Percentiles rank a stretch among this genome's conserved stretches.
Evolutionary conservation across 1,284 basidiomycete species (phyloP).

Genomic region (Apiotrichum laibachii): DNA sequence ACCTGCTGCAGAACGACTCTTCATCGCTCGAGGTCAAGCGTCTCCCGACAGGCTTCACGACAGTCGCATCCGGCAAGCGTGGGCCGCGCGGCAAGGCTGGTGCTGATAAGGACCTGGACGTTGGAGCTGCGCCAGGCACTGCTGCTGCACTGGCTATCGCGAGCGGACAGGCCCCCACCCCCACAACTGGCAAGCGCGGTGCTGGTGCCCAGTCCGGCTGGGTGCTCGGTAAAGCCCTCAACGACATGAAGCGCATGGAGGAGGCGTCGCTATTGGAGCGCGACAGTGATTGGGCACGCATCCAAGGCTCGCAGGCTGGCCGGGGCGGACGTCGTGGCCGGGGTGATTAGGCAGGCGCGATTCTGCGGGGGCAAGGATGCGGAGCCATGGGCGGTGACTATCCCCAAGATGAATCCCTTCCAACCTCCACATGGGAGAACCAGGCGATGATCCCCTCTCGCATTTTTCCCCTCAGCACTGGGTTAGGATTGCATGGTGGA

Average conservation of each 20-base stretch:
- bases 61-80: slow-evolving; percentile 36
- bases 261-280: slow-evolving; percentile 45
- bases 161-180: slow-evolving; percentile 28
- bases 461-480: too few species aligned
- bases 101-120: slow-evolving; percentile 28
- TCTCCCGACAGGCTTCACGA: slow-evolving; percentile 28
- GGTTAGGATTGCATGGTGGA: too few species aligned
- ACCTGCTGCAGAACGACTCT: slow-evolving; percentile 44
- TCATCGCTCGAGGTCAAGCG: slow-evolving; percentile 46
- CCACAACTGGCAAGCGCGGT: slow-evolving; percentile 31
- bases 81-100: slow-evolving; percentile 37
- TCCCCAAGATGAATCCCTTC: too few species aligned
- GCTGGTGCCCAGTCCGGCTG: slow-evolving; percentile 36
- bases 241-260: slow-evolving; percentile 48
- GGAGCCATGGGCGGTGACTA: too few species aligned
- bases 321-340: slow-evolving; percentile 36
- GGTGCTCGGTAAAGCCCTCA: slow-evolving; percentile 49
- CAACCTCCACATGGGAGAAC: too few species aligned
- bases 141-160: slow-evolving; percentile 40
- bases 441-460: too few species aligned
- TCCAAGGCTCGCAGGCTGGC: slow-evolving; percentile 38
- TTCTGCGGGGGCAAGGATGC: too few species aligned
- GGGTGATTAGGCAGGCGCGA: slow-evolving; percentile 27
- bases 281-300: slow-evolving; percentile 50
- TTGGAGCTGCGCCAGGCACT: slow-evolving; percentile 39